phyloP scores from a whole-genome alignment of 1,139 yeast genomes.

The Kodamaea derodonti region DNA sequence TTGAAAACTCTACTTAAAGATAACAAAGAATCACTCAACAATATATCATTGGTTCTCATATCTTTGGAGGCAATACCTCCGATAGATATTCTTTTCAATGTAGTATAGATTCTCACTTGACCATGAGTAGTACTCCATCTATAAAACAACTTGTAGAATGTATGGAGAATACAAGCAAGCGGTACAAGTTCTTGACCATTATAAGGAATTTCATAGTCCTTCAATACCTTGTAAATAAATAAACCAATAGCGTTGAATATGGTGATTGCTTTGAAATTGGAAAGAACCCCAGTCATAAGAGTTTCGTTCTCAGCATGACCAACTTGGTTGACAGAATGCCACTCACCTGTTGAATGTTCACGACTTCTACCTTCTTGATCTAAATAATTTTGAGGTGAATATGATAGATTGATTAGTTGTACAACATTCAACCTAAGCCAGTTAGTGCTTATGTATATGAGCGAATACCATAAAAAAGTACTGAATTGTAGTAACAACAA shows the following conservation, averaged over 20 bases:
- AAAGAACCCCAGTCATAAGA: conserved; percentile 34
- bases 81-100: conserved; percentile 48
- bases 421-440: conserved; percentile 30
- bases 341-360: conserved; percentile 27
- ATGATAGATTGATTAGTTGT: conserved; percentile 36
- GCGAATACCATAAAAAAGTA: conserved; percentile 30
- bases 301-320: conserved; percentile 29
- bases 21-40: conserved; percentile 76
- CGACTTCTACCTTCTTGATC: conserved; percentile 15
- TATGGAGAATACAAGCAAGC: conserved; percentile 8
- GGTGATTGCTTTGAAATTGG: conserved; percentile 20
- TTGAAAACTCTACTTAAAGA: conserved; percentile 74
- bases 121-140: conserved; percentile 21
- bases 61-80: conserved; percentile 55
- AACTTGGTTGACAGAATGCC: conserved; percentile 28
- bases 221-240: conserved; percentile 19
- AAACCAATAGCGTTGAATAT: conserved; percentile 22
- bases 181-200: conserved; percentile 7
- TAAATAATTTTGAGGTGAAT: conserved; percentile 35
- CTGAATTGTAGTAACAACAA: conserved; percentile 32
- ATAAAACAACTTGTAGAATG: conserved; percentile 11
- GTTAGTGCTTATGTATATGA: conserved; percentile 25
- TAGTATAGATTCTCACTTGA: conserved; percentile 41
- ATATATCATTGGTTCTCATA: conserved; percentile 71
- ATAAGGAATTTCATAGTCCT: conserved; percentile 7